A percentile compares a stretch with the other conserved stretches of the same genome.
phyloP scores from a whole-genome alignment of 2,329 filamentous ascomycete genomes.

The Didymella glomerata region DNA sequence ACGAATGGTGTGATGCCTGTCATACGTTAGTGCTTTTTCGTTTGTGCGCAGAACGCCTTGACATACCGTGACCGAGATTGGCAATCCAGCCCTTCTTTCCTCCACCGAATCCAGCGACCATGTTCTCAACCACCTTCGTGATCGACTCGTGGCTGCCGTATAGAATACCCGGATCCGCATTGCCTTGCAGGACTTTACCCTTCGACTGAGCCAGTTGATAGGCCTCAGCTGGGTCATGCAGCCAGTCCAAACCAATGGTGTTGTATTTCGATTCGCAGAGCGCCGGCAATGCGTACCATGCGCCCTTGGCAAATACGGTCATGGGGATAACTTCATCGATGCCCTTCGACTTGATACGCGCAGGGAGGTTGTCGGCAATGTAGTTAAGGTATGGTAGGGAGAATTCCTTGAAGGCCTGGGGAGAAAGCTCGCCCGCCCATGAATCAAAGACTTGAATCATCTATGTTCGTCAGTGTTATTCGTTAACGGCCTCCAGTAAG shows the following conservation, averaged over 20 bases:
- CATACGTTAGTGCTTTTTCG: conserved; percentile 27
- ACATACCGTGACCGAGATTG: conserved; percentile 90
- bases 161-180: conserved; percentile 91
- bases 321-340: conserved; percentile 82
- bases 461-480: conserved; percentile 52
- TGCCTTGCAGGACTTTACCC: conserved; percentile 88
- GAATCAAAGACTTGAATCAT: conserved; percentile 97
- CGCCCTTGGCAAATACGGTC: conserved; percentile 98
- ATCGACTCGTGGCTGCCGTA: conserved; percentile 87
- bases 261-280: conserved; percentile 90
- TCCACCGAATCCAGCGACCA: conserved; percentile 85
- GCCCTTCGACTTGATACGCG: conserved; percentile 74
- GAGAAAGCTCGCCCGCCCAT: conserved; percentile 94
- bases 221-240: conserved; percentile 86
- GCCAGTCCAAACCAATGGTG: conserved; percentile 94
- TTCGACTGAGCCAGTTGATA: conserved; percentile 74
- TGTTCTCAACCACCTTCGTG: conserved; percentile 80
- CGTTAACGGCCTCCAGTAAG: no score
- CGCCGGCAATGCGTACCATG: conserved; percentile 91
- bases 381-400: conserved; percentile 85
- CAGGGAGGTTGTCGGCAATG: conserved; percentile 83
- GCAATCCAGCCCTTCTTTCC: conserved; percentile 95
- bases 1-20: conserved; percentile 92
- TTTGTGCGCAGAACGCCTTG: no score
- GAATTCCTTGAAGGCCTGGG: conserved; percentile 82